These are phyloP conservation scores for Melaleuca quinquenervia DNA, from an alignment of 345 rosid species.

Conservation along the genomic window DNA sequence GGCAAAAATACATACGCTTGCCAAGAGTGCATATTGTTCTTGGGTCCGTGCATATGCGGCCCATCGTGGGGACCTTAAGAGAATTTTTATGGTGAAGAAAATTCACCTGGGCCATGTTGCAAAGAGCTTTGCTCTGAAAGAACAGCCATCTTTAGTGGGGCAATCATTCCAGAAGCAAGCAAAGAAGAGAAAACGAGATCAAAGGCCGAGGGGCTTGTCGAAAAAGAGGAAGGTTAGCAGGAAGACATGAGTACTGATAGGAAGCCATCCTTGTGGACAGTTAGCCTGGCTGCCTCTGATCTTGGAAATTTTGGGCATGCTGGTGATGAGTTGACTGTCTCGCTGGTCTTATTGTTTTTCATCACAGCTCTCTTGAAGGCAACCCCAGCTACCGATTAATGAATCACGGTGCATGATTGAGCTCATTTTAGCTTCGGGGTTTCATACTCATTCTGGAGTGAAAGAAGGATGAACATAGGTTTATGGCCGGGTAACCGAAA, in stretches of 20 bases:
- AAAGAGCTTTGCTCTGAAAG: constrained; percentile 86
- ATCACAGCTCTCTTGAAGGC: background rate
- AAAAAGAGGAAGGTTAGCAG: constrained; percentile 25
- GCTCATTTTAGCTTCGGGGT: background rate
- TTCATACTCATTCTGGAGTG: background rate
- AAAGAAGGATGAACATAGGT: background rate
- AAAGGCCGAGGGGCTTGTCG: constrained; percentile 28
- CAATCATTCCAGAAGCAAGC: constrained; percentile 47
- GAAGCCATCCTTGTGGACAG: background rate
- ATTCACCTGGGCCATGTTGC: constrained; percentile 98
- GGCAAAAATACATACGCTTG: constrained; percentile 57
- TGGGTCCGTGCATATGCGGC: constrained; percentile 94
- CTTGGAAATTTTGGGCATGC: background rate
- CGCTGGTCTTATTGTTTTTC: background rate
- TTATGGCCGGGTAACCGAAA: background rate
- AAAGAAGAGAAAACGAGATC: constrained; percentile 79
- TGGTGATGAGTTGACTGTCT: background rate
- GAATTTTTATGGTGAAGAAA: constrained; percentile 76
- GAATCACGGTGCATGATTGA: background rate
- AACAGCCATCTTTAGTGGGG: constrained; percentile 84
- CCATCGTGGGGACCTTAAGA: constrained; percentile 81
- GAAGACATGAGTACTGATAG: background rate
- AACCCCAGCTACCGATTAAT: background rate
- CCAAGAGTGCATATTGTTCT: constrained; percentile 78
- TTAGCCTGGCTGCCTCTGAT: background rate